Percentiles rank a stretch among this genome's conserved stretches.
Evolutionary conservation across 306 rosid species (phyloP).

Genomic region (cucumber (Cucumis sativus)): DNA sequence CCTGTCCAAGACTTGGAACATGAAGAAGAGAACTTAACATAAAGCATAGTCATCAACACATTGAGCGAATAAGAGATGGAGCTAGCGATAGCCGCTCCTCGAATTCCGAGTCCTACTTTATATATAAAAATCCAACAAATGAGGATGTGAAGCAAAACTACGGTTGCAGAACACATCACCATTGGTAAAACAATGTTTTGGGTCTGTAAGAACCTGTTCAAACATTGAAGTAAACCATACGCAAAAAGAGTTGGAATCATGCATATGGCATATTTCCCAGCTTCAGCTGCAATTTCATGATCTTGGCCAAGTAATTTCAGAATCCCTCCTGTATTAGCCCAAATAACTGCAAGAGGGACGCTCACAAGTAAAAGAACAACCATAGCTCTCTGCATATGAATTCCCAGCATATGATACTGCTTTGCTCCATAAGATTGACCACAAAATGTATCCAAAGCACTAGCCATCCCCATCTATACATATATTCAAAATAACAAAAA

Average conservation of each 20-base stretch:
- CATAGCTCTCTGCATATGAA: slow-evolving; percentile 58
- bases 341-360: slow-evolving; percentile 33
- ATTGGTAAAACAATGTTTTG: slow-evolving; percentile 67
- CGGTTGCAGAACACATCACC: slow-evolving; percentile 36
- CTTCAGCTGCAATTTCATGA: slow-evolving; percentile 29
- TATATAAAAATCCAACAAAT: slow-evolving; percentile 46
- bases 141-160: slow-evolving; percentile 26
- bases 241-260: slow-evolving; percentile 55
- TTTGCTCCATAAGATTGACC: slow-evolving; percentile 65
- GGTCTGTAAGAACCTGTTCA: slow-evolving; percentile 42
- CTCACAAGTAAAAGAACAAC: slow-evolving; percentile 29
- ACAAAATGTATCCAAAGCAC: slow-evolving; percentile 64
- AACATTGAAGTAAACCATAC: slow-evolving; percentile 47
- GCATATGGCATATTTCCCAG: slow-evolving; percentile 38
- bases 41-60: slow-evolving; percentile 31
- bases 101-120: slow-evolving; percentile 36
- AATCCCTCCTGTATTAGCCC: slow-evolving; percentile 34
- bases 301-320: slow-evolving; percentile 42
- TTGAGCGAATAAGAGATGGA: slow-evolving; percentile 54
- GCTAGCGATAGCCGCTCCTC: slow-evolving; percentile 55
- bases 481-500: neutral
- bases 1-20: slow-evolving; percentile 59
- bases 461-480: slow-evolving; percentile 54
- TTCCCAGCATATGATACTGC: slow-evolving; percentile 42
- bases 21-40: slow-evolving; percentile 39